A percentile compares a stretch with the other conserved stretches of the same genome.
Conservation (phyloP, 2,329 filamentous ascomycete species). For the Aspergillus sp. region DNA sequence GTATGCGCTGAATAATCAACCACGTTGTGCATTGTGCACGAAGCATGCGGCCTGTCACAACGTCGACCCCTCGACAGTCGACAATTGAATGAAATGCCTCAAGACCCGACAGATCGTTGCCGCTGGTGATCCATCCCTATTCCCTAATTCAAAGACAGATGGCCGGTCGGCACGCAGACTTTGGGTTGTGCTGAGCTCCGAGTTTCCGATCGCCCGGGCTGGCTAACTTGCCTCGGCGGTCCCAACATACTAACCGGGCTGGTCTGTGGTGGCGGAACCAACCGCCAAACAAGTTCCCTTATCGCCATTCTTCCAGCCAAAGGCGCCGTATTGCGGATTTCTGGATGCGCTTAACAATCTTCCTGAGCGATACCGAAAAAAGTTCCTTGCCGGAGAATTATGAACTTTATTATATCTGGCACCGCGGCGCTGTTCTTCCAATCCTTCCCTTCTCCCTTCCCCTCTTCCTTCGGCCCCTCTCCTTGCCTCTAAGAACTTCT, state of each 20-base stretch:
- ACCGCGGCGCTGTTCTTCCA: background rate
- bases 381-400: background rate
- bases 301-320: conserved; percentile 3
- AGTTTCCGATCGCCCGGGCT: background rate
- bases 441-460: conserved; percentile 1
- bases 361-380: too few species aligned
- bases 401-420: background rate
- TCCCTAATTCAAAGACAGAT: background rate
- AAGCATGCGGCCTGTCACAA: background rate
- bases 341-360: background rate
- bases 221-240: background rate
- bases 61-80: background rate
- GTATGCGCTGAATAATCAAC: conserved; percentile 1
- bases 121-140: background rate
- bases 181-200: background rate
- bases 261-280: background rate
- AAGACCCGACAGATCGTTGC: too few species aligned
- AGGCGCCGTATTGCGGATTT: background rate
- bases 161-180: background rate
- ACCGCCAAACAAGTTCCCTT: background rate
- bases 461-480: conserved; percentile 1
- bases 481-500: background rate
- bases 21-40: background rate
- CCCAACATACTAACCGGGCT: background rate
- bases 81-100: too few species aligned